phyloP scores from a whole-genome alignment of 805 yeast species.

The Metschnikowia baotianmanensis region DNA sequence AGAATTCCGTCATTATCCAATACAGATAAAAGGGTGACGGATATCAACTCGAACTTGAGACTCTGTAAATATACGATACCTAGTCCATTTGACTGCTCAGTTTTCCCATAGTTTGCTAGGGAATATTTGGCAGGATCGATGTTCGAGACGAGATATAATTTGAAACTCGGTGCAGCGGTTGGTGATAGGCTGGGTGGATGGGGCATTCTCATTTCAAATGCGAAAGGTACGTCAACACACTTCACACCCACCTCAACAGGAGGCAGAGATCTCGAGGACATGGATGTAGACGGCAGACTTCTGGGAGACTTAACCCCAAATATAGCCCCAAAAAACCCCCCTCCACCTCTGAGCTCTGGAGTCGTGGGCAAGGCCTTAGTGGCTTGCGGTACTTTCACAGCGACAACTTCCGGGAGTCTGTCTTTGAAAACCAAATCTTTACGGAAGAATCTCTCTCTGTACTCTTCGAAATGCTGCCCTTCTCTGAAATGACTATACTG shows the following conservation, averaged over 20 bases:
- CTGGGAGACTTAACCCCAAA: constrained; percentile 7
- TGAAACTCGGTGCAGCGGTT: constrained; percentile 35
- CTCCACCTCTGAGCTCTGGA: constrained; percentile 10
- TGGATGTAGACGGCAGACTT: background rate
- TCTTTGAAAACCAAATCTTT: constrained; percentile 37
- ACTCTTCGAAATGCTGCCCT: constrained; percentile 26
- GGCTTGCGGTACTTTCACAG: constrained; percentile 3
- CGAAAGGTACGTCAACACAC: constrained; percentile 34
- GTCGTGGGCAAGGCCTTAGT: constrained; percentile 8
- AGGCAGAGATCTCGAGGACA: constrained; percentile 3
- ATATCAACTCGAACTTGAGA: constrained; percentile 31
- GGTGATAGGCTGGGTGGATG: constrained; percentile 50
- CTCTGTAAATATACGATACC: constrained; percentile 45
- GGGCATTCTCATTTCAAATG: constrained; percentile 49
- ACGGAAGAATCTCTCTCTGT: constrained; percentile 45
- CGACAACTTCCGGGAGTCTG: constrained; percentile 19
- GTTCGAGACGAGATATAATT: constrained; percentile 29
- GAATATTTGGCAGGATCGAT: constrained; percentile 30
- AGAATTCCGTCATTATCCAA: constrained; percentile 21
- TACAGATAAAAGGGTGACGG: constrained; percentile 26
- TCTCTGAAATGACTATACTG: constrained; percentile 20
- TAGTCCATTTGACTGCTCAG: constrained; percentile 46
- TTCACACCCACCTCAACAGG: background rate
- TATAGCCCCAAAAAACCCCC: constrained; percentile 10
- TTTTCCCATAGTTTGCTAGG: constrained; percentile 28